Conservation (phyloP, 179 eudicot species). For the Beta macrorhiza region DNA sequence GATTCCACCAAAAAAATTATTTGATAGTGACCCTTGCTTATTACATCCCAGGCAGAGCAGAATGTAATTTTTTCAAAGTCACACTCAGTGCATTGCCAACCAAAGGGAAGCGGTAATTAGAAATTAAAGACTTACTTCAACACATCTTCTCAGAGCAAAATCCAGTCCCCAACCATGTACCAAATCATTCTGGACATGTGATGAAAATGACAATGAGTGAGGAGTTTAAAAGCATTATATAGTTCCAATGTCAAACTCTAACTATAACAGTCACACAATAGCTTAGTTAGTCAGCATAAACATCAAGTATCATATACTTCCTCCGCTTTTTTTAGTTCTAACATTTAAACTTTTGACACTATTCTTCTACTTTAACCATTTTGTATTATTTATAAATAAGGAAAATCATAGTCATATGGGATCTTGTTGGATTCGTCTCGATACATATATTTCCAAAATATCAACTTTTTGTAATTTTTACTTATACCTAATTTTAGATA, state of each 20-base stretch:
- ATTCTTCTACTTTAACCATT: too few species aligned
- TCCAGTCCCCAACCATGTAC: conserved; percentile 99
- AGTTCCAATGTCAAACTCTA: not conserved
- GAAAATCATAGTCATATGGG: too few species aligned
- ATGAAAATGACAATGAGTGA: conserved; percentile 19
- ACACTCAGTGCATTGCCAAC: not conserved
- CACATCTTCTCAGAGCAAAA: conserved; percentile 94
- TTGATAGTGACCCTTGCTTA: not conserved
- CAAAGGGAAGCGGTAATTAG: not conserved
- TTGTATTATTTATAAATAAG: too few species aligned
- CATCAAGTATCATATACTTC: not conserved
- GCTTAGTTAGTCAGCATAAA: not conserved
- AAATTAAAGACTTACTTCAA: conserved; percentile 55
- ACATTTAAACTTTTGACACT: too few species aligned
- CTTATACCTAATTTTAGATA: too few species aligned
- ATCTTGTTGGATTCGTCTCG: too few species aligned
- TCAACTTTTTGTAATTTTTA: too few species aligned
- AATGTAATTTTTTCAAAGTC: not conserved
- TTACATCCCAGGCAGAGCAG: not conserved
- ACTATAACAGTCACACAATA: not conserved
- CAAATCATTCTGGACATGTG: conserved; percentile 73
- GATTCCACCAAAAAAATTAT: not conserved
- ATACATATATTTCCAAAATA: too few species aligned
- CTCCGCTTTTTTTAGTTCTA: too few species aligned
- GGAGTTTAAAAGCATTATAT: conserved; percentile 5